These are phyloP conservation scores for Pichia manshurica DNA, from an alignment of 805 yeast species.

Conservation along the genomic window DNA sequence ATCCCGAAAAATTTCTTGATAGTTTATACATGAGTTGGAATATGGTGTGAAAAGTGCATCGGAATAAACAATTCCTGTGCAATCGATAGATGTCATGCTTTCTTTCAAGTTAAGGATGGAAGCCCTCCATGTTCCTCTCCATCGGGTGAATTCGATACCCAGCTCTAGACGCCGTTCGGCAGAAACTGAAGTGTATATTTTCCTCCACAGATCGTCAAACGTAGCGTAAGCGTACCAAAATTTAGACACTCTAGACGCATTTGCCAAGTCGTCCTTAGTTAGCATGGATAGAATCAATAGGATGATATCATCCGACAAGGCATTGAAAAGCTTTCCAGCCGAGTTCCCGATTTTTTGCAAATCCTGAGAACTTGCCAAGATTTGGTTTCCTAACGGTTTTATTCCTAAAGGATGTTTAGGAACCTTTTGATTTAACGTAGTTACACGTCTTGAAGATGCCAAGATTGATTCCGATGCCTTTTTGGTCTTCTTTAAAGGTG, in stretches of 20 bases:
- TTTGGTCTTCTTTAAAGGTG: not conserved
- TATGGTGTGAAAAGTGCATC: conserved; percentile 79
- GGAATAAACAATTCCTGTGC: conserved; percentile 52
- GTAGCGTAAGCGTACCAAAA: conserved; percentile 64
- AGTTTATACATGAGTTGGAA: conserved; percentile 71
- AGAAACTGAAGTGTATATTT: conserved; percentile 36
- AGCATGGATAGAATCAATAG: conserved; percentile 47
- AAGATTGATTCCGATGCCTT: not conserved
- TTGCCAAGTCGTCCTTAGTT: conserved; percentile 42
- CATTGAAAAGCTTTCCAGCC: conserved; percentile 46
- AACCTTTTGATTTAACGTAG: conserved; percentile 22
- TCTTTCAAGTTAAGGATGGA: conserved; percentile 41
- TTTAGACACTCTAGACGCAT: conserved; percentile 55
- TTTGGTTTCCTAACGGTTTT: conserved; percentile 65
- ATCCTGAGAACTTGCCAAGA: conserved; percentile 21
- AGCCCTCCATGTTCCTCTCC: conserved; percentile 82
- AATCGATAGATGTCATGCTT: conserved; percentile 31
- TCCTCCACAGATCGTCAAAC: conserved; percentile 81
- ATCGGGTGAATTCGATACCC: conserved; percentile 26
- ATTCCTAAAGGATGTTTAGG: conserved; percentile 66
- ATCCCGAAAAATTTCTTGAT: conserved; percentile 41
- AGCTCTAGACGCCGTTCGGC: not conserved
- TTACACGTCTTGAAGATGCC: conserved; percentile 14
- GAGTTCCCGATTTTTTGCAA: conserved; percentile 26
- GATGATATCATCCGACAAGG: conserved; percentile 59